Evolutionary conservation across 306 rosid genomes (phyloP), one percentile per base, ranked within the genome.

Genomic region (Quercus rubra): DNA sequence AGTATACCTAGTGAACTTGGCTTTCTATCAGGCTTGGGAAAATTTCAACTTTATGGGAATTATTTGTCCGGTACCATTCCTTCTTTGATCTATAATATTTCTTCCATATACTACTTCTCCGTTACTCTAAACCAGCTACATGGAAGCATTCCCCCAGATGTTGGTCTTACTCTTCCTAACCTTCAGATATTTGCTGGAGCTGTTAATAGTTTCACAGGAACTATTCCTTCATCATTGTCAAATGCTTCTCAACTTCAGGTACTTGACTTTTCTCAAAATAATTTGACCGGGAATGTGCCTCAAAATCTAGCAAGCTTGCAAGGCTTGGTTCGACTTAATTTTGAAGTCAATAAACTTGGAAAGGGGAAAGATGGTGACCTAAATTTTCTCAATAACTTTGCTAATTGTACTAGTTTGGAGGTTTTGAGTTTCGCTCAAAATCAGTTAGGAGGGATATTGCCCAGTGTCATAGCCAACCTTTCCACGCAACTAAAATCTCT

Each of bases 141-240:
- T 13, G 92, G 91, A 20, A 78, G 52, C 46, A 52, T 92, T 38
- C 90, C 90, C 31, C 55, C 76, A 30, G 78, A 91, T 80, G 70
- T 89, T 13, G 89, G 91, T 25, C 55, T 77, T 19, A 86, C 83
- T 61, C 89, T 89, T 62, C 90, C 85, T 35, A 83, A 85, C 74
- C 87, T 89, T 4, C 33, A 78, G 58, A 19, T 55, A 13, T 89
- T 87, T 79, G 80, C 67, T 8, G 89, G 87, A 3, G 86, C 68
- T 23, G 77, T 68, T 70, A 89, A 87, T 77, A 55, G 56, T 19
- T 81, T 91, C 51, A 74, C 81, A 0, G 92, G 93, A 5, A 63
- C 49, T 63, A 68, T 89, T 78, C 97, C 91, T 3, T 70, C n/a
- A 19, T 89, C 93, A 1, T 55, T 88, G 52, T 46, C 77, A 73